phyloP scores from a whole-genome alignment of 108 stramenopile species.

The Parietichytrium sp. region DNA sequence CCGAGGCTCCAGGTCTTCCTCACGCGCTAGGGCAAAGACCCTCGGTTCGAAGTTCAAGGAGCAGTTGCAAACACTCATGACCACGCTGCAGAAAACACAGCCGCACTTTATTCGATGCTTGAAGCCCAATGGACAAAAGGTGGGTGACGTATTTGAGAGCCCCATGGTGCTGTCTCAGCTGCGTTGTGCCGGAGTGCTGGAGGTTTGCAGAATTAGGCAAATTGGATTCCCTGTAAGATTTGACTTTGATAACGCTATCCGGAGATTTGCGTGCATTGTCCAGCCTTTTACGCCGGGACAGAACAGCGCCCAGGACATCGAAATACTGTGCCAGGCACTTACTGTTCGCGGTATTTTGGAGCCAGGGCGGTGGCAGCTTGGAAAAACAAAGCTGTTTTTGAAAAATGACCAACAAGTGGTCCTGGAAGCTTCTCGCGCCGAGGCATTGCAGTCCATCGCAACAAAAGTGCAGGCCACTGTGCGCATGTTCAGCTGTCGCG shows the following conservation, averaged over 20 bases:
- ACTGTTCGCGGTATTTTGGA: conserved; percentile 38
- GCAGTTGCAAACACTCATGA: conserved; percentile 77
- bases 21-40: conserved; percentile 42
- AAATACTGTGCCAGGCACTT: conserved; percentile 48
- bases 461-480: conserved; percentile 8
- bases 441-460: conserved; percentile 45
- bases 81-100: conserved; percentile 77
- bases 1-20: background rate
- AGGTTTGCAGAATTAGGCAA: conserved; percentile 60
- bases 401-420: conserved; percentile 49
- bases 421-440: conserved; percentile 58
- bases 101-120: conserved; percentile 98
- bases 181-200: conserved; percentile 56
- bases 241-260: conserved; percentile 55
- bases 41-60: conserved; percentile 76
- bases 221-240: conserved; percentile 65
- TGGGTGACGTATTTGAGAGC: conserved; percentile 51
- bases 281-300: too few species aligned
- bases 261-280: conserved; percentile 51
- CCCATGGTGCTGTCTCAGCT: conserved; percentile 53
- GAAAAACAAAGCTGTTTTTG: conserved; percentile 65
- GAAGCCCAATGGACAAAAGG: conserved; percentile 82
- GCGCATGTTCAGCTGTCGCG: conserved; percentile 37
- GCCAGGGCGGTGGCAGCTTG: conserved; percentile 47
- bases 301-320: conserved; percentile 43